Evolutionary conservation across 805 yeast genomes (phyloP), one percentile per base, ranked within the genome.

Genomic region (Zygoascus bituminiphila): DNA sequence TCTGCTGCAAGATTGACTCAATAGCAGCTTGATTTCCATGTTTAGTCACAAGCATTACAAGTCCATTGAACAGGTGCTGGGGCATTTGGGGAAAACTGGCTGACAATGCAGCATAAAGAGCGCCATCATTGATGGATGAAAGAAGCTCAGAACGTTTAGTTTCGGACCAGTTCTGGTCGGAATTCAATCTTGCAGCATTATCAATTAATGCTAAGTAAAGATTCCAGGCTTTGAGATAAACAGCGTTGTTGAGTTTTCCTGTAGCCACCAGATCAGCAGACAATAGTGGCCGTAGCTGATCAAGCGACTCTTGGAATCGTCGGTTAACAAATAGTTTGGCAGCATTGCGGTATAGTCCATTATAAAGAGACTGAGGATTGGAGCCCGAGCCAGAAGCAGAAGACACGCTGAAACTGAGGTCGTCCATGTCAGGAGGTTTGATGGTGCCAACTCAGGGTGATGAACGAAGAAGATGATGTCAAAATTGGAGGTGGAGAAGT

Each of bases 161-260:
- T 5, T 36, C 39, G 17, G 21, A 6, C 39, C 39, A 36, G 12
- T 19, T 19, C 21, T 26, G 42, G 14, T 43, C 39, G 10, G 39
- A 36, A 26, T 20, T 15, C 10, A 15, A 15, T 19, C 26, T 44
- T 12, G 48, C 49, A 15, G 53, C 57, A 21, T 33, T 41, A 42
- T 55, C 55, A 6, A 52, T 17, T 14, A 55, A 39, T 14, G 54
- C 52, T 6, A 54, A 35, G 35, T 55, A 55, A 15, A 55, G 44
- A 19, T 48, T 54, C 58, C 58, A 55, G 24, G 50, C 39, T 36
- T 45, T 51, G 35, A 42, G 44, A 54, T 56, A 51, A n/a, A 44
- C 15, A 12, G 44, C 14, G 33, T 41, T 14, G 35, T 19, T 41
- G 5, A 22, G 35, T 12, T 21, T 21, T 4, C 42, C 29, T 19